Conservation (phyloP, 345 rosid species). For the Rhodomyrtus tomentosa region DNA sequence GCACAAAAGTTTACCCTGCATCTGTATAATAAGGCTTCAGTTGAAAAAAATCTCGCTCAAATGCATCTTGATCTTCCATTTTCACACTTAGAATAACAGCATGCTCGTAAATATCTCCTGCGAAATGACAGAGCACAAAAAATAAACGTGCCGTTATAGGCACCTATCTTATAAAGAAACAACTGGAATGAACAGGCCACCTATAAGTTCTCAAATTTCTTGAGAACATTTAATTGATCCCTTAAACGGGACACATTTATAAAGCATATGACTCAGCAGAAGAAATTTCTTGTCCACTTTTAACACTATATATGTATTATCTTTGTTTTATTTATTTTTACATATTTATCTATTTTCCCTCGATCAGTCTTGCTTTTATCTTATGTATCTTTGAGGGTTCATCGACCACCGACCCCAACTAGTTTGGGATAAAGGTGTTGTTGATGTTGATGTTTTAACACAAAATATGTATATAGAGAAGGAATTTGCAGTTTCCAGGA, state of each 20-base stretch:
- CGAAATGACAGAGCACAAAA: background rate
- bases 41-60: constrained; percentile 96
- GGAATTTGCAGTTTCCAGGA: background rate
- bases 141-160: background rate
- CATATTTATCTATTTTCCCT: too few relatives aligned
- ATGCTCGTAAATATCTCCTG: constrained; percentile 90
- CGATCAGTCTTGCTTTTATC: too few relatives aligned
- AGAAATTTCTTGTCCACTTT: background rate
- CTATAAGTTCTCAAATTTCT: background rate
- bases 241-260: background rate
- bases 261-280: background rate
- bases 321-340: too few relatives aligned
- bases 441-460: too few relatives aligned
- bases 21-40: constrained; percentile 89
- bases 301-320: background rate
- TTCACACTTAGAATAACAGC: constrained; percentile 86
- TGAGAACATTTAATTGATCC: background rate
- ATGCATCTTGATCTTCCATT: constrained; percentile 89
- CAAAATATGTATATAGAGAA: background rate
- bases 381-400: too few relatives aligned
- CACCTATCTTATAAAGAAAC: background rate
- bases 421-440: too few relatives aligned
- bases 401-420: too few relatives aligned
- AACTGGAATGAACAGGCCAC: background rate
- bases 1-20: constrained; percentile 43